Evolutionary conservation across 2,329 filamentous ascomycete species (phyloP).

Genomic region (Diaporthe sp.): DNA sequence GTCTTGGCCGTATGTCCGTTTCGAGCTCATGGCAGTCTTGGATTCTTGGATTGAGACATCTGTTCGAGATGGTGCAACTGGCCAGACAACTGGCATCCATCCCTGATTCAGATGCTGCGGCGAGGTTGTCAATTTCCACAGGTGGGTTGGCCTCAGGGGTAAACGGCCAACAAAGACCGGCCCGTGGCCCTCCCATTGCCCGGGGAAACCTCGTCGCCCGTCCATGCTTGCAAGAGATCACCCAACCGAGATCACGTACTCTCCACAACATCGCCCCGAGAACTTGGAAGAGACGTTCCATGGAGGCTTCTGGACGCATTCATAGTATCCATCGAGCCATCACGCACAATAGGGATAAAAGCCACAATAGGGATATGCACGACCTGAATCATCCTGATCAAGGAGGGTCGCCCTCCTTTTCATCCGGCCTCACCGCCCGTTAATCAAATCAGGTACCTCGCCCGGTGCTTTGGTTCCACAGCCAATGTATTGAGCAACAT

Average conservation of each 20-base stretch:
- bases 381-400: neutral
- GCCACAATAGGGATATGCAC: conserved; percentile 9
- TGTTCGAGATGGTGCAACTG: neutral
- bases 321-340: neutral
- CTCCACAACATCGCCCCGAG: conserved; percentile 7
- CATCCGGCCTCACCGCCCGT: conserved; percentile 15
- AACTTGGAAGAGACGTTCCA: conserved; percentile 8
- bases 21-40: neutral
- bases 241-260: conserved; percentile 31
- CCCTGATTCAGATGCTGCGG: conserved; percentile 33
- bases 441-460: conserved; percentile 4
- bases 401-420: neutral
- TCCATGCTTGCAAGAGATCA: conserved; percentile 25
- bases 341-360: conserved; percentile 3
- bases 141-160: conserved; percentile 37
- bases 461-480: conserved; percentile 1
- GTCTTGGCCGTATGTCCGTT: neutral
- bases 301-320: neutral
- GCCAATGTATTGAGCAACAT: conserved; percentile 8
- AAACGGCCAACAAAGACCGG: conserved; percentile 27
- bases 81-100: neutral
- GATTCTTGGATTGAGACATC: neutral
- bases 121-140: conserved; percentile 33
- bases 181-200: conserved; percentile 28
- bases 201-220: conserved; percentile 23